Evolutionary conservation across 192 early-diverging fungal genomes (phyloP), one percentile per base, ranked within the genome.

Genomic region (Podila epigama): DNA sequence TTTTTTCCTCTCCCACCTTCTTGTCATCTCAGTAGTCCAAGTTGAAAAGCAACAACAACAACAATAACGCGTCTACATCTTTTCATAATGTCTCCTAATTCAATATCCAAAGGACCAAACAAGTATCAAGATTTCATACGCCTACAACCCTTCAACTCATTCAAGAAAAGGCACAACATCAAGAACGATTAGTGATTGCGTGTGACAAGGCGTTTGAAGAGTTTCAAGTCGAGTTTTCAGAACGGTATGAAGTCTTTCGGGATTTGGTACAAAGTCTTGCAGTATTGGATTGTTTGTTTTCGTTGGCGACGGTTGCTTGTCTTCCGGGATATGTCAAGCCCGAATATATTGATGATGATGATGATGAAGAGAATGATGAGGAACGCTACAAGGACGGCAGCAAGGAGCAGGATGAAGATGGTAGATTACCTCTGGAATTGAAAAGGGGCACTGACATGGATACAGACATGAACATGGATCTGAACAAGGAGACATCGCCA

Each of bases 51-150:
- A n/a, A n/a, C n/a, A n/a, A n/a, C n/a, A n/a, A n/a, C n/a, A n/a
- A n/a, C n/a, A n/a, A n/a, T n/a, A n/a, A n/a, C n/a, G n/a, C n/a
- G n/a, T n/a, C n/a, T n/a, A n/a, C n/a, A n/a, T n/a, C n/a, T n/a
- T n/a, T 20, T 7, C 35, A 31, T 3, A 9, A 18, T 65, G n/a
- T 25, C 35, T 3, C 32, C n/a, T 60, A 33, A 28, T 0, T 10
- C 12, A 18, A 22, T 66, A 34, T 13, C 32, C 20, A 25, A 63
- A 84, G 83, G 32, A 92, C 88, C 4, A 92, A 93, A 65, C 81
- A 83, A 22, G 83, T 89, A 6, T 87, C 89, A 0, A 83, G 91
- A 13, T 94, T 90, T 53, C 92, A 91, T 69, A 87, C 89, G 1
- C 88, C 88, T 11, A 70, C 75, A 36, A 64, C 91, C 1, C 59